phyloP scores from a whole-genome alignment of 2,329 filamentous ascomycete genomes.

The Trichoderma harzianum region DNA sequence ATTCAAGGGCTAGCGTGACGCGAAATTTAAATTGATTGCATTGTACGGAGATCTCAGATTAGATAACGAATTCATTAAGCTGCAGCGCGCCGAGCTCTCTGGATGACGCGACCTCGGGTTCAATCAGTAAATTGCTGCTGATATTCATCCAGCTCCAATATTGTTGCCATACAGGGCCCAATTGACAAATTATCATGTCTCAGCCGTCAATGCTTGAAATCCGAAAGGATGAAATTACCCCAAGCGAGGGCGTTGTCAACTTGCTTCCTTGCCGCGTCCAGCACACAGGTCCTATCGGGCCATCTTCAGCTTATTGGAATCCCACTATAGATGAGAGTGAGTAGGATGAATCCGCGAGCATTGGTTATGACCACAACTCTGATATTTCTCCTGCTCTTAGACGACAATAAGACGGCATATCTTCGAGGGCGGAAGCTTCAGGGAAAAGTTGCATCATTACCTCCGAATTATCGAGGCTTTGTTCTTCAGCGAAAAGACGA shows the following conservation, averaged over 20 bases:
- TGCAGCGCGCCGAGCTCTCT: background rate
- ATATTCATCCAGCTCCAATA: background rate
- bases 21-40: slow-evolving; percentile 41
- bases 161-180: background rate
- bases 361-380: background rate
- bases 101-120: background rate
- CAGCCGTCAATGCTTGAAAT: slow-evolving; percentile 43
- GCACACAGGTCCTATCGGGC: slow-evolving; percentile 66
- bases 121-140: background rate
- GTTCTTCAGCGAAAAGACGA: slow-evolving; percentile 45
- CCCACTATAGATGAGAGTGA: slow-evolving; percentile 44
- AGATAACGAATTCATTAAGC: background rate
- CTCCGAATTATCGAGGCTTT: slow-evolving; percentile 67
- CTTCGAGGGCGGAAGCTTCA: slow-evolving; percentile 78
- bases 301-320: slow-evolving; percentile 66
- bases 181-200: slow-evolving; percentile 33
- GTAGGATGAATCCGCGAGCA: background rate
- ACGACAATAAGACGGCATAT: slow-evolving; percentile 56
- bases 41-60: slow-evolving; percentile 15
- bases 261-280: slow-evolving; percentile 78
- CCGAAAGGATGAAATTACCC: slow-evolving; percentile 23
- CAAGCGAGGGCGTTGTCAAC: slow-evolving; percentile 55
- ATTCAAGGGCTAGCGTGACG: slow-evolving; percentile 23
- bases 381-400: slow-evolving; percentile 32
- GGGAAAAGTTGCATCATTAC: slow-evolving; percentile 63